Evolutionary conservation across 164 flowering plant species (phyloP).

Genomic region (Magnolia kwangsiensis): DNA sequence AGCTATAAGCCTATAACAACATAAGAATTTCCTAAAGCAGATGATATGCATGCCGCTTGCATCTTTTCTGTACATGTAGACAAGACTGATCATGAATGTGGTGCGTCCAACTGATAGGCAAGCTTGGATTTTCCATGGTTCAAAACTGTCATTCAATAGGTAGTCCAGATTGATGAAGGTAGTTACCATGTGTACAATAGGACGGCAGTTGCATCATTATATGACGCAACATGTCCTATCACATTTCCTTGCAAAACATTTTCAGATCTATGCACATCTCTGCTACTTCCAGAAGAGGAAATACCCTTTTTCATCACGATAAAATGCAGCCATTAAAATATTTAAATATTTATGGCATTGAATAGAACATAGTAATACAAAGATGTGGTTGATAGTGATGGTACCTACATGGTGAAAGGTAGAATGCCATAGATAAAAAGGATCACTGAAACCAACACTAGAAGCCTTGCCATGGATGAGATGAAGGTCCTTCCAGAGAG

Average conservation of each 20-base stretch:
- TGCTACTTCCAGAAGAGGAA: not conserved
- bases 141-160: not conserved
- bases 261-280: not conserved
- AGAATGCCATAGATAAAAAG: conserved; percentile 45
- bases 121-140: not conserved
- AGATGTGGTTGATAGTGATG: conserved; percentile 4
- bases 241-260: no score
- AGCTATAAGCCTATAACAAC: no score
- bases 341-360: not conserved
- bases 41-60: no score
- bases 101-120: not conserved
- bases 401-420: conserved; percentile 64
- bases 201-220: not conserved
- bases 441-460: conserved; percentile 35
- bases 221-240: no score
- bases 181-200: not conserved
- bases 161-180: not conserved
- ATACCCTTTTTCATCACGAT: not conserved
- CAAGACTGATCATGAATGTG: not conserved
- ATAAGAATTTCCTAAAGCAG: no score
- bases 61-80: not conserved
- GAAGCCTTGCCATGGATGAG: conserved; percentile 63
- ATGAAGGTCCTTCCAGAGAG: conserved; percentile 66
- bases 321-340: not conserved
- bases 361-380: not conserved